These are phyloP conservation scores for Rhodotorula sphaerocarpa DNA, from an alignment of 768 basidiomycete species.

Conservation along the genomic window DNA sequence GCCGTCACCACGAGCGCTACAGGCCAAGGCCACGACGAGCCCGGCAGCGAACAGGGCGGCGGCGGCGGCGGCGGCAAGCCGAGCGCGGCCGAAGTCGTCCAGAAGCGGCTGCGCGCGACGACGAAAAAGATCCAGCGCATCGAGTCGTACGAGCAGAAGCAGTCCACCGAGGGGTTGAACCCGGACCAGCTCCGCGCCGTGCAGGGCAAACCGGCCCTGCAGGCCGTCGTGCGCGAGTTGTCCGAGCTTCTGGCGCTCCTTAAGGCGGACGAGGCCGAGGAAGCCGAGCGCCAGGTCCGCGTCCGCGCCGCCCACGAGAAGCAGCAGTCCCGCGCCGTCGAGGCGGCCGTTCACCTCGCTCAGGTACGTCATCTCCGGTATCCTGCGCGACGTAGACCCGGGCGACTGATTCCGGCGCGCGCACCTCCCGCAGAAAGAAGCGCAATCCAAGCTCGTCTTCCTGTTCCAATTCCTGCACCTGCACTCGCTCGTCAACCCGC, in stretches of 20 bases:
- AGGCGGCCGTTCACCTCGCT: slow-evolving; percentile 26
- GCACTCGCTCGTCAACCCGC: slow-evolving; percentile 33
- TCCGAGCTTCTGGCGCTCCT: slow-evolving; percentile 36
- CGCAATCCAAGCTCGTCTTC: slow-evolving; percentile 31
- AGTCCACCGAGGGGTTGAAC: slow-evolving; percentile 35
- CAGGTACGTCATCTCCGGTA: slow-evolving; percentile 33
- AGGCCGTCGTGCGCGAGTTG: slow-evolving; percentile 37
- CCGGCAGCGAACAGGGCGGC: too few relatives aligned
- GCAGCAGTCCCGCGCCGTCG: slow-evolving; percentile 31
- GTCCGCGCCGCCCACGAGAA: slow-evolving; percentile 26
- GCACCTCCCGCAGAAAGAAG: background rate
- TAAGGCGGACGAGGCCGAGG: slow-evolving; percentile 38
- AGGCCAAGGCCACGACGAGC: too few relatives aligned
- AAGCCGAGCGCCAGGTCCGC: slow-evolving; percentile 26
- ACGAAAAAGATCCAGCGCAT: slow-evolving; percentile 41
- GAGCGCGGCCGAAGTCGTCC: slow-evolving; percentile 28
- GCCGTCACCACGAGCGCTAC: too few relatives aligned
- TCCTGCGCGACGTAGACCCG: background rate
- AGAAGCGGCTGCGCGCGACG: slow-evolving; percentile 36
- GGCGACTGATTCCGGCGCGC: background rate
- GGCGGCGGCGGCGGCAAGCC: too few relatives aligned
- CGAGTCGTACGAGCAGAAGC: slow-evolving; percentile 33
- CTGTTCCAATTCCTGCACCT: slow-evolving; percentile 41
- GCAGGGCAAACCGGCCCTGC: slow-evolving; percentile 32
- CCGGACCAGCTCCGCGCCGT: slow-evolving; percentile 39